phyloP scores from a whole-genome alignment of 148 eudicot species.

The Linanthus parryae region DNA sequence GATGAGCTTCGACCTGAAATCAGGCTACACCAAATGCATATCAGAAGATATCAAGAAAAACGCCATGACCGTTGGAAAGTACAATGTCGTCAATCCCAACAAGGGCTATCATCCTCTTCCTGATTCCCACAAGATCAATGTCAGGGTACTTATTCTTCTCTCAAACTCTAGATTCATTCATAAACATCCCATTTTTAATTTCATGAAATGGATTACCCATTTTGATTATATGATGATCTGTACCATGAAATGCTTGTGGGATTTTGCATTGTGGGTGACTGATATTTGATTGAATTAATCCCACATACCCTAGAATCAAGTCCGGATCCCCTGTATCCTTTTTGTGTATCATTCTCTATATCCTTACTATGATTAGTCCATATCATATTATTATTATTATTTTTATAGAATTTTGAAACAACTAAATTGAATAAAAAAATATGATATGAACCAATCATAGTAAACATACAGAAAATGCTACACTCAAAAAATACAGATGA shows the following conservation, averaged over 20 bases:
- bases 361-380: no score
- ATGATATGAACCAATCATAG: no score
- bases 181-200: background rate
- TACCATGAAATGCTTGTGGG: background rate
- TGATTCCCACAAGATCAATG: constrained; percentile 45
- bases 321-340: no score
- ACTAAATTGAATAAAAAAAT: no score
- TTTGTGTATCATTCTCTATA: no score
- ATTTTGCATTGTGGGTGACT: no score
- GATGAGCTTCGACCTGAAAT: constrained; percentile 51
- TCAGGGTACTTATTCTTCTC: constrained; percentile 27
- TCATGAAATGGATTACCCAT: background rate
- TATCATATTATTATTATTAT: no score
- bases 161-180: background rate
- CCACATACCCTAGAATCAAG: no score
- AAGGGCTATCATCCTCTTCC: constrained; percentile 48
- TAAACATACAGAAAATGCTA: no score
- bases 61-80: constrained; percentile 67
- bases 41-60: constrained; percentile 54
- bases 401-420: no score
- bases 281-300: no score
- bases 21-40: constrained; percentile 68
- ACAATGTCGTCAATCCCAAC: constrained; percentile 37
- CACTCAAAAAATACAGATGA: no score
- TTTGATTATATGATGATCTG: background rate